Evolutionary conservation across 1,139 yeast genomes (phyloP).

Genomic region (Kurtzmaniella quercitrusa): DNA sequence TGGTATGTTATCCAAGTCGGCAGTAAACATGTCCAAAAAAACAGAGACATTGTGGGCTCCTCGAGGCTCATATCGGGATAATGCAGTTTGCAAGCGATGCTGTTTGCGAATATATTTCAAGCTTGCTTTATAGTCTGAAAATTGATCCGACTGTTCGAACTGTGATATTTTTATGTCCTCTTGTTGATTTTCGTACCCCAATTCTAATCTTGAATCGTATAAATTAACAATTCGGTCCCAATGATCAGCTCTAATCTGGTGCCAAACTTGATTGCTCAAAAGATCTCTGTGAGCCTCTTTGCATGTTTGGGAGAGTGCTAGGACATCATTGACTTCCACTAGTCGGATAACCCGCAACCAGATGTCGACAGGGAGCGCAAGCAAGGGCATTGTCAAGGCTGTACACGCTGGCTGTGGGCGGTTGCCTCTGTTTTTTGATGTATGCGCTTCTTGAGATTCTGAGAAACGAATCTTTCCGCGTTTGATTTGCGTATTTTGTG

Average conservation of each 20-base stretch:
- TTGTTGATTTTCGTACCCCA: background rate
- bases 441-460: no score
- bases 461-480: no score
- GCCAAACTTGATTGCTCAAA: slow-evolving; percentile 1
- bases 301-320: background rate
- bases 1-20: slow-evolving; percentile 17
- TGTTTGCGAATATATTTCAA: background rate
- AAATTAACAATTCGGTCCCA: background rate
- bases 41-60: slow-evolving; percentile 8
- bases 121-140: background rate
- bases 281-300: background rate
- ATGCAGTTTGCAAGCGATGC: background rate
- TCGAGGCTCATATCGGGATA: slow-evolving; percentile 9
- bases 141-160: background rate
- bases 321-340: background rate
- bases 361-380: background rate
- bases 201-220: background rate
- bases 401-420: background rate
- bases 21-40: slow-evolving; percentile 12
- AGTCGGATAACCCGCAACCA: background rate
- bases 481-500: no score
- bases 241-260: background rate
- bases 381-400: slow-evolving; percentile 2
- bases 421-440: no score
- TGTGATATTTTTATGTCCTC: background rate